Evolutionary conservation across 2,329 filamentous ascomycete genomes (phyloP).

Genomic region (Talaromyces marneffei): DNA sequence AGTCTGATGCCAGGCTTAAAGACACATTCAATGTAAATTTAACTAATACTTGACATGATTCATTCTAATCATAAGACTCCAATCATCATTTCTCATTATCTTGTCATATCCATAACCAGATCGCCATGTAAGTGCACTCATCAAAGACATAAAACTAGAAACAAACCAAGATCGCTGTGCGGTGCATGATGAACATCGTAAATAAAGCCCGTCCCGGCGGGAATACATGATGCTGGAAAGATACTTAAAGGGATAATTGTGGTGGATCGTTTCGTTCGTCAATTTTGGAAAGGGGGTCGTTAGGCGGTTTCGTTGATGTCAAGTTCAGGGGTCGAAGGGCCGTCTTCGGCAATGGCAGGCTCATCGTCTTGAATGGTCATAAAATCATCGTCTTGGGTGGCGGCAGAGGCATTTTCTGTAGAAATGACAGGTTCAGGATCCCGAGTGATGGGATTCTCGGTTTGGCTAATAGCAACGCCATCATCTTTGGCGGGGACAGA

Average conservation of each 20-base stretch:
- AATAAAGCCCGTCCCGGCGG: not conserved
- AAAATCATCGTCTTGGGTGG: not conserved
- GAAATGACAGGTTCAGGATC: not conserved
- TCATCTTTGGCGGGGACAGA: not conserved
- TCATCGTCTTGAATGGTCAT: not conserved
- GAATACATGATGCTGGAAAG: constrained; percentile 3
- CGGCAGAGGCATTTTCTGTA: not conserved
- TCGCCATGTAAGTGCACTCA: not conserved
- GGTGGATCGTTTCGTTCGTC: not conserved
- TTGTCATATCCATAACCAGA: not conserved
- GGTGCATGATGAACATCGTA: not conserved
- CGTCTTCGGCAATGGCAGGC: not conserved
- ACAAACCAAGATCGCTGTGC: not conserved
- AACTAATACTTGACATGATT: not conserved
- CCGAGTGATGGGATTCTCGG: not conserved
- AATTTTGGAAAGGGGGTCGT: not conserved
- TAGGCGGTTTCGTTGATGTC: not conserved
- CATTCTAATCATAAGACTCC: not conserved
- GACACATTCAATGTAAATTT: not conserved
- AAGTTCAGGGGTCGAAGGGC: not conserved
- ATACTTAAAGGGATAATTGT: not conserved
- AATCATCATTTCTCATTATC: not conserved
- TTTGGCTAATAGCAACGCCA: not conserved
- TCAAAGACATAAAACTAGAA: not conserved
- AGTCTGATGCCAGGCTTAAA: too few species aligned